Conservation (phyloP, 306 rosid species). For the Mimosa bimucronata region DNA sequence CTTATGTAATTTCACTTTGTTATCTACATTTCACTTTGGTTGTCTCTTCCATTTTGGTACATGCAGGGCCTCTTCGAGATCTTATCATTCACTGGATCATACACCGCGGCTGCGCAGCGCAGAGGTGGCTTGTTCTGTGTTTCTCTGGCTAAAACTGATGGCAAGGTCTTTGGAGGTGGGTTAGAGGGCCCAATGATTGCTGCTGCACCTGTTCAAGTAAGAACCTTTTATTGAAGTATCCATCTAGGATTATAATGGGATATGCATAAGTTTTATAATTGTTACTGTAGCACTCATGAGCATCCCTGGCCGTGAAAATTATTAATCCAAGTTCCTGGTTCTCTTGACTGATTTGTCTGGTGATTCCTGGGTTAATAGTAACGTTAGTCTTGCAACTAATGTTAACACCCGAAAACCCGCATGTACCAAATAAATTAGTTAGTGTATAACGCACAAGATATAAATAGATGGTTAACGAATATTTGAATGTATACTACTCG, state of each 20-base stretch:
- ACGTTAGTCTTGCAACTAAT: background rate
- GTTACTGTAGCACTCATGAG: background rate
- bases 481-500: background rate
- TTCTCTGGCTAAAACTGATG: slow-evolving; percentile 38
- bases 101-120: background rate
- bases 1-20: no score
- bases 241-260: background rate
- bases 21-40: no score
- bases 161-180: slow-evolving; percentile 46
- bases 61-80: slow-evolving; percentile 54
- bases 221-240: background rate
- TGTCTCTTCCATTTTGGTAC: background rate
- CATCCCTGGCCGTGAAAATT: background rate
- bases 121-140: slow-evolving; percentile 30
- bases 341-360: background rate
- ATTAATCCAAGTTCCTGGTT: background rate
- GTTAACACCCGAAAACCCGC: background rate
- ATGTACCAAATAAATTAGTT: background rate
- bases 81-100: slow-evolving; percentile 40
- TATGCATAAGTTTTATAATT: background rate
- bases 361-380: background rate
- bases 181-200: slow-evolving; percentile 47
- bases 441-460: background rate
- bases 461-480: background rate
- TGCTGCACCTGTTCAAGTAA: slow-evolving; percentile 47